Percentiles rank a stretch among this genome's conserved stretches.
phyloP scores from a whole-genome alignment of 371 early-diverging fungal species.

The Zopfochytrium polystomum region DNA sequence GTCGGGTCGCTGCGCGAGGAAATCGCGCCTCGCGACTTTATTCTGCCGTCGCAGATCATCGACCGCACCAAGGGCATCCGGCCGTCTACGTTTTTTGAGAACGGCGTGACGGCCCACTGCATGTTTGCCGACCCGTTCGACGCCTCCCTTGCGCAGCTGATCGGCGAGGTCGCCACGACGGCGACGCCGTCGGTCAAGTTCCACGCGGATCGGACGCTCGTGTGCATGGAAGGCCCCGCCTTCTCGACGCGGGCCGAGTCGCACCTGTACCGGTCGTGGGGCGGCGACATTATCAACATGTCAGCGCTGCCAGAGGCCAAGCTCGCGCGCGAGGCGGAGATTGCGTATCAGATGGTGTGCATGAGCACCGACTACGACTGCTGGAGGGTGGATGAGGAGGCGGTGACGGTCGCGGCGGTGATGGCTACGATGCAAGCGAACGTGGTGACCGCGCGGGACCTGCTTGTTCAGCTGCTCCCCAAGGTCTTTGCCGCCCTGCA shows the following conservation, averaged over 20 bases:
- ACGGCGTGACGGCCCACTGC: slow-evolving; percentile 83
- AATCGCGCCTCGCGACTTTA: slow-evolving; percentile 91
- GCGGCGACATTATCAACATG: slow-evolving; percentile 94
- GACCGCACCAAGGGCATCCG: slow-evolving; percentile 91
- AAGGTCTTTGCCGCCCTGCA: slow-evolving; percentile 60
- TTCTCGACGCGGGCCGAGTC: slow-evolving; percentile 97
- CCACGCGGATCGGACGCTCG: slow-evolving; percentile 78
- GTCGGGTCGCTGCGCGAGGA: slow-evolving; percentile 84
- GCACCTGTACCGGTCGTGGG: slow-evolving; percentile 90
- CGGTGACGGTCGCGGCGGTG: slow-evolving; percentile 89
- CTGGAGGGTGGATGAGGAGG: slow-evolving; percentile 89
- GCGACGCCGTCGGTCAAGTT: slow-evolving; percentile 41
- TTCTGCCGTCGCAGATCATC: slow-evolving; percentile 88
- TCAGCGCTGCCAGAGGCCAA: slow-evolving; percentile 93
- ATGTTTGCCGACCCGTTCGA: slow-evolving; percentile 94
- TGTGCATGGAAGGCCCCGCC: slow-evolving; percentile 97
- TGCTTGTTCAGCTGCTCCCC: slow-evolving; percentile 78
- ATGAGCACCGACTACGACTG: slow-evolving; percentile 99
- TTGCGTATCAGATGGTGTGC: slow-evolving; percentile 95
- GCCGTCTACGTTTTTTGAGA: slow-evolving; percentile 78
- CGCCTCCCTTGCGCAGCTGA: slow-evolving; percentile 65
- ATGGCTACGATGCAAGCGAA: slow-evolving; percentile 87
- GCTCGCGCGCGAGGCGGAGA: slow-evolving; percentile 95
- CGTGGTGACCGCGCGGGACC: slow-evolving; percentile 73
- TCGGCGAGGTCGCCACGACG: slow-evolving; percentile 48